Base-by-base conservation (phyloP, 805 yeast species). In the Hanseniaspora jakobsenii region DNA sequence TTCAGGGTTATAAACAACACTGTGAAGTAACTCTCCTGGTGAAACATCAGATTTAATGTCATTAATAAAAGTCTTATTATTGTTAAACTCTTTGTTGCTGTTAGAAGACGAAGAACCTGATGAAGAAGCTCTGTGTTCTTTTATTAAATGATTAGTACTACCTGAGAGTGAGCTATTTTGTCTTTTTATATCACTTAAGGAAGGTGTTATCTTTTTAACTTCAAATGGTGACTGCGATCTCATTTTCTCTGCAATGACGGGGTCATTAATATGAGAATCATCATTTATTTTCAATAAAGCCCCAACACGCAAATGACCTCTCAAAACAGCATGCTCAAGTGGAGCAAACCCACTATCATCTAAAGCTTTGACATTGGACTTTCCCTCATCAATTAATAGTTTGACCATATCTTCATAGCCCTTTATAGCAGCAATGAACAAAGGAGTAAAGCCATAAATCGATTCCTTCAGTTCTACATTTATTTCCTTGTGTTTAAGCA, bases 331-430 rank as follows among this genome's bases (percentile, higher is more conserved):
- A 60, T 89, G 97, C 55, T 89, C 97, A 77, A 85, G 77, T n/a
- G 97, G 95, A 16, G 85, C 75, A 97, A 97, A 89, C 0, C 96
- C 96, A 42, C 91, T 79, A 36, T 75, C 79, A 63, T 89, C 97
- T 14, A 72, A 68, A 22, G 66, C 61, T 35, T 72, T 70, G 47
- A 64, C 72, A 6, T 67, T 63, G 4, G 85, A 81, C 3, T 40
- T 32, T 17, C 75, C 76, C 34, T 67, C 55, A 0, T 64, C 61
- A 23, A 78, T 59, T 49, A 89, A 66, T 7, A 72, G 49, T 34
- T 70, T 59, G 5, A 77, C 83, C 32, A 83, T 67, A 2, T 71
- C 72, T 31, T 54, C 55, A 44, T 63, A 73, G 1, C 96, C 96
- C 55, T 87, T 94, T 13, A 86, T 80, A 0, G 94, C 87, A 10